phyloP scores from a whole-genome alignment of 371 early-diverging fungal genomes.

The Mortierella sp. region DNA sequence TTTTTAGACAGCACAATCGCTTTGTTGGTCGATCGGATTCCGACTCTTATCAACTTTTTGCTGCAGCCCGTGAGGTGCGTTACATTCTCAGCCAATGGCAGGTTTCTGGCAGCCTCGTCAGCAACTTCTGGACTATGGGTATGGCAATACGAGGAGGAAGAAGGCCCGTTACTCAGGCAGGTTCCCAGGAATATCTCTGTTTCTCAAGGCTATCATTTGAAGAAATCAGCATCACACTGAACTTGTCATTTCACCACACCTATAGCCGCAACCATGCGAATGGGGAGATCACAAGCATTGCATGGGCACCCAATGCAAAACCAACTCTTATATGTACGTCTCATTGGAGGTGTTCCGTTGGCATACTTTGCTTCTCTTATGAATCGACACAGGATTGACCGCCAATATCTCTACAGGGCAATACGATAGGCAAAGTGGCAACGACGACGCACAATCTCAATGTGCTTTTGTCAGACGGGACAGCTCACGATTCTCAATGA shows the following conservation, averaged over 20 bases:
- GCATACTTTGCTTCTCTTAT: too few relatives aligned
- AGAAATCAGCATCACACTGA: not conserved
- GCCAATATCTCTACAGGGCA: slow-evolving; percentile 5
- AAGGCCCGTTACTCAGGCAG: slow-evolving; percentile 20
- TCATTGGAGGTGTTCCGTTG: not conserved
- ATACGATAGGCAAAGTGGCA: slow-evolving; percentile 22
- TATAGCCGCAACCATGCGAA: slow-evolving; percentile 25
- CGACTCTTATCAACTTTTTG: not conserved
- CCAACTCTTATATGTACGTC: slow-evolving; percentile 34
- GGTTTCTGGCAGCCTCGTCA: slow-evolving; percentile 30
- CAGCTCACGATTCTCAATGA: too few relatives aligned
- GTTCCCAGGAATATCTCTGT: not conserved
- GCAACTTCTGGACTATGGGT: slow-evolving; percentile 23
- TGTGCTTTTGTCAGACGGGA: too few relatives aligned
- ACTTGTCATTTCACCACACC: not conserved
- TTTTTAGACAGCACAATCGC: too few relatives aligned
- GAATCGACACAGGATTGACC: not conserved
- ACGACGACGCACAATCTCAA: too few relatives aligned
- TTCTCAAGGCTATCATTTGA: not conserved
- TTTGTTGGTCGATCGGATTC: not conserved
- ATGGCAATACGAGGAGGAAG: slow-evolving; percentile 54
- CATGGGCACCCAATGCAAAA: slow-evolving; percentile 39
- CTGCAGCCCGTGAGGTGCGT: slow-evolving; percentile 16
- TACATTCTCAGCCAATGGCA: slow-evolving; percentile 41
- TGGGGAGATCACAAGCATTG: slow-evolving; percentile 23